Conservation (phyloP, 1,284 basidiomycete genomes). For the Kwoniella shivajii region DNA sequence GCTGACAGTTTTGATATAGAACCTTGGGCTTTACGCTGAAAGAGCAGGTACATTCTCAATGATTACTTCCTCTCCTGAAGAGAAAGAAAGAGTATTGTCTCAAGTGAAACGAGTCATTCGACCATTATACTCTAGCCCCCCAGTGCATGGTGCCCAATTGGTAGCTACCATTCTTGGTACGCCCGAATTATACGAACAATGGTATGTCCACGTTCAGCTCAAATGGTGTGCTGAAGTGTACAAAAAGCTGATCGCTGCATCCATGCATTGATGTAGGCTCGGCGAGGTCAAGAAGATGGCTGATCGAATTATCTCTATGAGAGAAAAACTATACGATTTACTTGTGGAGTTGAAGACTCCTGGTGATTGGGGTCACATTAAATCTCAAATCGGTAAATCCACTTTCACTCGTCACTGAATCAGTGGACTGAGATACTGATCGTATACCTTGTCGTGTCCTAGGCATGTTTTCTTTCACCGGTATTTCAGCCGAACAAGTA, state of each 20-base stretch:
- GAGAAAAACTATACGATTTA: slow-evolving; percentile 76
- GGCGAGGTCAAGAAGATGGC: slow-evolving; percentile 93
- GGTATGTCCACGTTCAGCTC: slow-evolving; percentile 58
- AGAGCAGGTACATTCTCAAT: slow-evolving; percentile 92
- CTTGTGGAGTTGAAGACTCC: slow-evolving; percentile 86
- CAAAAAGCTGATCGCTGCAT: neutral
- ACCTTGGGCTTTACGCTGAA: slow-evolving; percentile 98
- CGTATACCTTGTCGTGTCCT: neutral
- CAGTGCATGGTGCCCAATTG: slow-evolving; percentile 89
- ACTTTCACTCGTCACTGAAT: neutral
- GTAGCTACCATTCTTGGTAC: slow-evolving; percentile 79
- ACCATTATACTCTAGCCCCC: slow-evolving; percentile 98
- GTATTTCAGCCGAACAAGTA: slow-evolving; percentile 71
- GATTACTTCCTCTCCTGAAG: slow-evolving; percentile 70
- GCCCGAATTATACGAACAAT: slow-evolving; percentile 76
- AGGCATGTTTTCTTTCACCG: slow-evolving; percentile 74
- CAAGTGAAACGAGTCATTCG: slow-evolving; percentile 96
- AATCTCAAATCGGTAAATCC: slow-evolving; percentile 75
- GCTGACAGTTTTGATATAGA: slow-evolving; percentile 55
- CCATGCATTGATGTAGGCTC: slow-evolving; percentile 58
- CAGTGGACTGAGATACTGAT: neutral
- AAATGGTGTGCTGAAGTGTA: neutral
- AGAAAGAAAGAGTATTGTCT: slow-evolving; percentile 84
- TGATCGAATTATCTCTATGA: slow-evolving; percentile 93
- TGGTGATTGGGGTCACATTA: slow-evolving; percentile 94